These are phyloP conservation scores for Quercus agrifolia DNA, from an alignment of 306 rosid species.

Conservation along the genomic window DNA sequence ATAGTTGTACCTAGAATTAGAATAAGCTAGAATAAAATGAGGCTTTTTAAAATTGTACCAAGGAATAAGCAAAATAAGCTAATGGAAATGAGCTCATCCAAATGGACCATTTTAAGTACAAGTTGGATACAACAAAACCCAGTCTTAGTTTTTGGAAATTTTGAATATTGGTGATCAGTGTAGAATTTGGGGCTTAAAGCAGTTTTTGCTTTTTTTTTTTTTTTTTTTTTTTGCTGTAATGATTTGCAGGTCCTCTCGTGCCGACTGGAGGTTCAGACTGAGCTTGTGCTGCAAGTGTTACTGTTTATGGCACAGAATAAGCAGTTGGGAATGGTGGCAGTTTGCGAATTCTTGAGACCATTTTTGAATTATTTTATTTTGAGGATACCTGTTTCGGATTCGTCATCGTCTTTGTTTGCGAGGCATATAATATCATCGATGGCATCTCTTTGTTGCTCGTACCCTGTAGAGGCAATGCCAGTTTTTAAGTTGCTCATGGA, in stretches of 20 bases:
- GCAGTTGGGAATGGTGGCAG: conserved; percentile 54
- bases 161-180: neutral
- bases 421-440: conserved; percentile 55
- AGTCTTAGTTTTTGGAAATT: neutral
- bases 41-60: no score
- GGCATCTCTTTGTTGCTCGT: conserved; percentile 70
- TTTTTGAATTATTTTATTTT: conserved; percentile 54
- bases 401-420: conserved; percentile 49
- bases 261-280: conserved; percentile 67
- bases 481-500: conserved; percentile 60
- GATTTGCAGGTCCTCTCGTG: conserved; percentile 60
- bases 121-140: neutral
- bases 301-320: conserved; percentile 56
- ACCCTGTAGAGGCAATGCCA: conserved; percentile 60
- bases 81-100: neutral
- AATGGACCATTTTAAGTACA: neutral
- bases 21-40: no score
- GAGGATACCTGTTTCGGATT: conserved; percentile 48
- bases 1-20: no score
- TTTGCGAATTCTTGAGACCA: conserved; percentile 74
- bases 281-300: conserved; percentile 77
- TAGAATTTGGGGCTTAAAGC: conserved; percentile 12
- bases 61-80: no score
- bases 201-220: neutral
- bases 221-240: neutral